Evolutionary conservation across 306 rosid species (phyloP).

Genomic region (Vigna mungo): DNA sequence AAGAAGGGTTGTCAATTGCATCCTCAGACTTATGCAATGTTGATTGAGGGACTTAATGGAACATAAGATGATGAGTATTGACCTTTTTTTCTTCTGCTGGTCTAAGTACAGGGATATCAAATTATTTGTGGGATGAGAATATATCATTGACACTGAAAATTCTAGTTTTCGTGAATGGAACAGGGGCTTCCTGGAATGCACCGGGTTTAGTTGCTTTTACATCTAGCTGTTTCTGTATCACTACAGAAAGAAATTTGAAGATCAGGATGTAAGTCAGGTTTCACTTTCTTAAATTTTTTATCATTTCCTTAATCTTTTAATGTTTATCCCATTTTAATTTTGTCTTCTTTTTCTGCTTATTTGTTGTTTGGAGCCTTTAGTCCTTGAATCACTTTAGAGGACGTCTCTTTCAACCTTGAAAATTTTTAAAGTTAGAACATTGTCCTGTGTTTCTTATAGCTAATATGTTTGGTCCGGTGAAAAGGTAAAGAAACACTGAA

Average conservation of each 20-base stretch:
- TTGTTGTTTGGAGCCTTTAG: not conserved
- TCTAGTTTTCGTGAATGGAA: slow-evolving; percentile 31
- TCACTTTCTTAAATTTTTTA: not conserved
- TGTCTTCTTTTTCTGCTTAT: not conserved
- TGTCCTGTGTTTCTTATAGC: not conserved
- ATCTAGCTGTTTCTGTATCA: slow-evolving; percentile 17
- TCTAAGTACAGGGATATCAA: slow-evolving; percentile 24
- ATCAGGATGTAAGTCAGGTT: slow-evolving; percentile 41
- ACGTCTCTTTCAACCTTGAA: slow-evolving; percentile 1
- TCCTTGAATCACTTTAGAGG: slow-evolving; percentile 5
- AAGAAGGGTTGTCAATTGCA: slow-evolving; percentile 67
- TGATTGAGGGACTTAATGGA: slow-evolving; percentile 68
- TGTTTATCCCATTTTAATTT: not conserved
- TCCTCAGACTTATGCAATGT: slow-evolving; percentile 66
- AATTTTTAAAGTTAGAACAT: not conserved
- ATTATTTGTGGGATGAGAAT: slow-evolving; percentile 7
- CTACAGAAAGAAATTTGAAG: slow-evolving; percentile 21
- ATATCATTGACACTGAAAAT: slow-evolving; percentile 9
- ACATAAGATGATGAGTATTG: slow-evolving; percentile 32
- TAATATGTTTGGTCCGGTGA: not conserved
- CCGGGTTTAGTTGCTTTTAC: slow-evolving; percentile 5
- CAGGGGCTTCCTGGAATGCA: slow-evolving; percentile 16
- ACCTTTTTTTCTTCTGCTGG: slow-evolving; percentile 27
- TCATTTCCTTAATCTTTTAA: not conserved
- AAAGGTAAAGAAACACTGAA: not conserved